Conservation (phyloP, 495 filamentous ascomycete genomes). For the Podospora tetraspora region DNA sequence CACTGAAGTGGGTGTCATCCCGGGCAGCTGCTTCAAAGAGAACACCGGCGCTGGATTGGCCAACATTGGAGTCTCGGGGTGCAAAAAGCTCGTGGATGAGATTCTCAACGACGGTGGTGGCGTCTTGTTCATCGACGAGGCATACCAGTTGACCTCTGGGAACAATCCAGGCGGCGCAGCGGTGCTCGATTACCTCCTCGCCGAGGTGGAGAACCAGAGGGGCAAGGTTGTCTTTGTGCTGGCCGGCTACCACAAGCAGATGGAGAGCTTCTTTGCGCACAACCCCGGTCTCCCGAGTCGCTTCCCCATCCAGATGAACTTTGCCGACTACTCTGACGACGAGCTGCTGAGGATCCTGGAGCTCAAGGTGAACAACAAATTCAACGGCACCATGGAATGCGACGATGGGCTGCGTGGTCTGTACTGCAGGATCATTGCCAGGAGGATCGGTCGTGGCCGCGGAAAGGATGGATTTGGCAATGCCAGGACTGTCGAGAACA, state of each 20-base stretch:
- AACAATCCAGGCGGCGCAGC: slow-evolving; percentile 47
- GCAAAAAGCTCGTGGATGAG: slow-evolving; percentile 55
- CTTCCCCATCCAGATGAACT: slow-evolving; percentile 60
- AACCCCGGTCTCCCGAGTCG: slow-evolving; percentile 72
- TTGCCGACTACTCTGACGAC: slow-evolving; percentile 62
- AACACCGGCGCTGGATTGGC: slow-evolving; percentile 66
- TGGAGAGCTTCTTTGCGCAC: slow-evolving; percentile 76
- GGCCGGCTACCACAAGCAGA: slow-evolving; percentile 70
- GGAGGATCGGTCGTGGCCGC: slow-evolving; percentile 56
- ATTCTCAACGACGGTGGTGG: slow-evolving; percentile 58
- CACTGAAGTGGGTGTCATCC: slow-evolving; percentile 53
- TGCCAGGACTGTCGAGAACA: slow-evolving; percentile 62
- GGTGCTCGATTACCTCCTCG: slow-evolving; percentile 69
- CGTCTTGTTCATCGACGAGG: slow-evolving; percentile 71
- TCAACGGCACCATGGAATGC: slow-evolving; percentile 48
- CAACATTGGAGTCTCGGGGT: slow-evolving; percentile 53
- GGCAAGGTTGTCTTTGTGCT: slow-evolving; percentile 75
- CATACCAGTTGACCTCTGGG: slow-evolving; percentile 64
- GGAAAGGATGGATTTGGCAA: slow-evolving; percentile 69
- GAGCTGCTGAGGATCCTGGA: slow-evolving; percentile 60
- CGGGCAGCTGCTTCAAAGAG: slow-evolving; percentile 53
- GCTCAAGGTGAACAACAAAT: slow-evolving; percentile 44
- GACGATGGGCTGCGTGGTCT: slow-evolving; percentile 58
- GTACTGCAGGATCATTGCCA: slow-evolving; percentile 58
- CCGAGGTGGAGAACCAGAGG: slow-evolving; percentile 67